These are phyloP conservation scores for Cutaneotrichosporon daszewskae DNA, from an alignment of 1,284 basidiomycete species.

Conservation along the genomic window DNA sequence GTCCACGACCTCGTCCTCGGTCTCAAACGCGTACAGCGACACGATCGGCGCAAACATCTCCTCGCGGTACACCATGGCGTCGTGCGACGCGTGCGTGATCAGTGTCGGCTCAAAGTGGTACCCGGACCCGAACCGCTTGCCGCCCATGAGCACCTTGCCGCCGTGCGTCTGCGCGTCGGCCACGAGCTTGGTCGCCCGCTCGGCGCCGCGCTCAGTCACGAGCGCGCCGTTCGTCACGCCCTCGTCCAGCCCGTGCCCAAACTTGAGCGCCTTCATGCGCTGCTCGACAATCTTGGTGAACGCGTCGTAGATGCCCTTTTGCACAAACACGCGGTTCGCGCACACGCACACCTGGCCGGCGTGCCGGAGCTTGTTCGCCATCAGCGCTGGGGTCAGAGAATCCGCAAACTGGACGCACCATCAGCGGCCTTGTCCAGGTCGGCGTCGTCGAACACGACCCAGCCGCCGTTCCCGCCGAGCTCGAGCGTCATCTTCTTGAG, in stretches of 20 bases:
- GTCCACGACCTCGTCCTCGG: constrained; percentile 80
- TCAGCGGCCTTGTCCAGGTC: constrained; percentile 37
- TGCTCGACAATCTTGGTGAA: constrained; percentile 25
- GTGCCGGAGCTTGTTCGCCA: constrained; percentile 79
- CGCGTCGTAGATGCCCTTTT: constrained; percentile 46
- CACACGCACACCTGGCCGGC: constrained; percentile 69
- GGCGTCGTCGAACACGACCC: constrained; percentile 45
- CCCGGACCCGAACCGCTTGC: constrained; percentile 53
- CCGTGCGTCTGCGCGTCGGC: constrained; percentile 72
- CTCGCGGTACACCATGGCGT: constrained; percentile 60
- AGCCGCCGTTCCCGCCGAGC: constrained; percentile 44
- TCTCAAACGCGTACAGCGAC: constrained; percentile 65
- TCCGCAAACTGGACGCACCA: constrained; percentile 2
- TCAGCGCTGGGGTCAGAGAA: constrained; percentile 45
- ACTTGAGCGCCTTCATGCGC: constrained; percentile 68
- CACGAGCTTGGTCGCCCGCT: constrained; percentile 77
- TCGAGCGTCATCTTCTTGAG: constrained; percentile 46
- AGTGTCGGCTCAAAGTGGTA: constrained; percentile 79
- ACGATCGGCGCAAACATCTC: constrained; percentile 75
- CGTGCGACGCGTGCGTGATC: constrained; percentile 67
- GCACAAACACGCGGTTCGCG: constrained; percentile 72
- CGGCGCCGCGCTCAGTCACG: constrained; percentile 72
- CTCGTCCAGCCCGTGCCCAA: constrained; percentile 78
- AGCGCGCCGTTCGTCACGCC: constrained; percentile 74
- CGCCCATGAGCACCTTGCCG: constrained; percentile 78